phyloP scores from a whole-genome alignment of 768 basidiomycete species.

The Tylopilus felleus region DNA sequence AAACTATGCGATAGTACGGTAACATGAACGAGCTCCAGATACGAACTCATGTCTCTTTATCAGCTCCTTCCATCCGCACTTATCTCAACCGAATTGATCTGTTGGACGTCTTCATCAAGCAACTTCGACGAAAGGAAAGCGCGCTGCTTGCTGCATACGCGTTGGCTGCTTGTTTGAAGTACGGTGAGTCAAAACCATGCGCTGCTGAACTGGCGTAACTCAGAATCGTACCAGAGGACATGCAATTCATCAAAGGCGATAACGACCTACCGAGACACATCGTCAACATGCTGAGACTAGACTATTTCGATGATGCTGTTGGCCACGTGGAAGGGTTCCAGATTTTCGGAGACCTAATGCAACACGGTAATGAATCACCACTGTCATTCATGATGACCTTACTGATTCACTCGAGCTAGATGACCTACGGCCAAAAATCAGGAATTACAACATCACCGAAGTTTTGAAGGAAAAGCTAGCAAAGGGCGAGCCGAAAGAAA shows the following conservation, averaged over 20 bases:
- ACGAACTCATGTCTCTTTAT: neutral
- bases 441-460: conserved; percentile 11
- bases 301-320: conserved; percentile 24
- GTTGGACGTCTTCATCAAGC: conserved; percentile 10
- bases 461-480: conserved; percentile 16
- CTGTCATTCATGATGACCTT: neutral
- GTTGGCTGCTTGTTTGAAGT: conserved; percentile 11
- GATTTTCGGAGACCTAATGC: conserved; percentile 19
- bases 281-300: conserved; percentile 18
- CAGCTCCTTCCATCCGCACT: conserved; percentile 5
- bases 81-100: conserved; percentile 5
- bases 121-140: conserved; percentile 9
- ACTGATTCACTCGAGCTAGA: conserved; percentile 6
- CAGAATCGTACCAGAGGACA: conserved; percentile 7
- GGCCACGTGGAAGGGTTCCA: conserved; percentile 23
- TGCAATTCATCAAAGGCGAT: conserved; percentile 6
- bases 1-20: conserved; percentile 18
- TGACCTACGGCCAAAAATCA: conserved; percentile 15
- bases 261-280: conserved; percentile 9
- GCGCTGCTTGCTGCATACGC: conserved; percentile 22
- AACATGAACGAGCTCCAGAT: neutral
- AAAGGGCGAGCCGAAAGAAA: conserved; percentile 11
- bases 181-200: conserved; percentile 4
- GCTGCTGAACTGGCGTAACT: neutral
- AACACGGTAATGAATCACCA: conserved; percentile 10